phyloP scores from a whole-genome alignment of 1,284 basidiomycete species.

The Microstroma glucosiphilum region DNA sequence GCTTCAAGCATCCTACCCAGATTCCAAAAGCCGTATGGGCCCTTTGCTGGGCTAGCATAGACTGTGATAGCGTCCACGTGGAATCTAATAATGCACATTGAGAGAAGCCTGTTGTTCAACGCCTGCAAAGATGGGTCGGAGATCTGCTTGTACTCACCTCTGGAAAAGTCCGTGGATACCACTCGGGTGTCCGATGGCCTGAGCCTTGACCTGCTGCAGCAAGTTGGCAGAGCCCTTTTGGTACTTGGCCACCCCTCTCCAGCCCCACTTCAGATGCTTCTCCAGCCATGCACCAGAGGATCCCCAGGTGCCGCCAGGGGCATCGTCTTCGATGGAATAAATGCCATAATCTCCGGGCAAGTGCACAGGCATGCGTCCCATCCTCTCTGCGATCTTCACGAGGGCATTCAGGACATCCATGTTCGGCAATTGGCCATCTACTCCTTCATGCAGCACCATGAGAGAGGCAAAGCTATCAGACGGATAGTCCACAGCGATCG shows the following conservation, averaged over 20 bases:
- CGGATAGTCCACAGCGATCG: slow-evolving; percentile 88
- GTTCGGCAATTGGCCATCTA: slow-evolving; percentile 90
- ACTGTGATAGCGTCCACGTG: slow-evolving; percentile 90
- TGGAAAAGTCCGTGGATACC: slow-evolving; percentile 64
- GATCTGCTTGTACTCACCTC: background rate
- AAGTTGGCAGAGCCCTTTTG: slow-evolving; percentile 4
- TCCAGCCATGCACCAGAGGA: slow-evolving; percentile 8
- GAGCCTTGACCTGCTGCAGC: slow-evolving; percentile 63
- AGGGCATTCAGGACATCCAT: slow-evolving; percentile 88
- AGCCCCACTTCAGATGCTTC: background rate
- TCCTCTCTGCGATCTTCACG: slow-evolving; percentile 65
- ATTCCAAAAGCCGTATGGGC: slow-evolving; percentile 90
- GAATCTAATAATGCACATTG: slow-evolving; percentile 58
- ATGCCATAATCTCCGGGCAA: slow-evolving; percentile 60
- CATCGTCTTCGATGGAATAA: background rate
- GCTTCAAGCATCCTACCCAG: slow-evolving; percentile 58
- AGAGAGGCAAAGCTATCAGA: slow-evolving; percentile 92
- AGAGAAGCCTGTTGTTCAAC: background rate
- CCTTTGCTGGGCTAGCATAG: slow-evolving; percentile 75
- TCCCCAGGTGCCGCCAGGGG: slow-evolving; percentile 2
- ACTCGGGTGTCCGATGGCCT: slow-evolving; percentile 65
- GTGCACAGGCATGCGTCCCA: slow-evolving; percentile 66
- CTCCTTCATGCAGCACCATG: slow-evolving; percentile 86
- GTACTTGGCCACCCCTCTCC: slow-evolving; percentile 9
- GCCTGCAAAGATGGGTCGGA: slow-evolving; percentile 7